Evolutionary conservation across 306 rosid genomes (phyloP).

Genomic region (Gastrolobium villosum): DNA sequence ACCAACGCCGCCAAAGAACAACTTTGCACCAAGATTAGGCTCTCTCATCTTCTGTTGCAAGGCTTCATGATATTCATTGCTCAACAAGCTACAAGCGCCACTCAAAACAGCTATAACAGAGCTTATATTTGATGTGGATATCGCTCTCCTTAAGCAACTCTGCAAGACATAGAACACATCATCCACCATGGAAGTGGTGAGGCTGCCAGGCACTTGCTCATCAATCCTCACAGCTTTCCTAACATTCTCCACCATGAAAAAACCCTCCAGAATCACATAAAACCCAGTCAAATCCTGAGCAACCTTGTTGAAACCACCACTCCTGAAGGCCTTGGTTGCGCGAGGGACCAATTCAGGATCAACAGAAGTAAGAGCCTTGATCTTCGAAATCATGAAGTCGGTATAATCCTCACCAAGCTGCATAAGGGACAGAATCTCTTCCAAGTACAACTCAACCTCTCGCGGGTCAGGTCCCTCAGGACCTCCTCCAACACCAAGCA

Average conservation of each 20-base stretch:
- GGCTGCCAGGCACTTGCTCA: conserved; percentile 88
- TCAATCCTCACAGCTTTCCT: conserved; percentile 91
- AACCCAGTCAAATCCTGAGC: conserved; percentile 90
- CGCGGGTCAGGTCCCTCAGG: conserved; percentile 90
- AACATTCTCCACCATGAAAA: conserved; percentile 97
- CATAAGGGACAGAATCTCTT: conserved; percentile 85
- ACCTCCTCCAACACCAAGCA: conserved; percentile 79
- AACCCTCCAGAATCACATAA: conserved; percentile 91
- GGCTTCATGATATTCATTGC: conserved; percentile 91
- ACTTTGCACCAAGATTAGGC: conserved; percentile 93
- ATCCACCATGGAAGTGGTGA: conserved; percentile 96
- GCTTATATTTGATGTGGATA: conserved; percentile 89
- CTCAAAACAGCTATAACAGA: conserved; percentile 91
- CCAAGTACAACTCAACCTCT: conserved; percentile 87
- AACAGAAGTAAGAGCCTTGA: conserved; percentile 81
- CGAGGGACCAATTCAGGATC: conserved; percentile 91
- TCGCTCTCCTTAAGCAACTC: conserved; percentile 88
- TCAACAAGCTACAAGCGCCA: conserved; percentile 84
- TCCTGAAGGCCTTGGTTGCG: conserved; percentile 87
- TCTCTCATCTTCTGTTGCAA: conserved; percentile 86
- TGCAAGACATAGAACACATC: conserved; percentile 96
- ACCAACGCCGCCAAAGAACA: conserved; percentile 92
- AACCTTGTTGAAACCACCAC: conserved; percentile 89
- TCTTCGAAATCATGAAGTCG: conserved; percentile 85
- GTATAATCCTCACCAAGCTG: conserved; percentile 96